Percentiles rank a stretch among this genome's conserved stretches.
Evolutionary conservation across 805 yeast genomes (phyloP).

Genomic region (Wickerhamomyces alni): DNA sequence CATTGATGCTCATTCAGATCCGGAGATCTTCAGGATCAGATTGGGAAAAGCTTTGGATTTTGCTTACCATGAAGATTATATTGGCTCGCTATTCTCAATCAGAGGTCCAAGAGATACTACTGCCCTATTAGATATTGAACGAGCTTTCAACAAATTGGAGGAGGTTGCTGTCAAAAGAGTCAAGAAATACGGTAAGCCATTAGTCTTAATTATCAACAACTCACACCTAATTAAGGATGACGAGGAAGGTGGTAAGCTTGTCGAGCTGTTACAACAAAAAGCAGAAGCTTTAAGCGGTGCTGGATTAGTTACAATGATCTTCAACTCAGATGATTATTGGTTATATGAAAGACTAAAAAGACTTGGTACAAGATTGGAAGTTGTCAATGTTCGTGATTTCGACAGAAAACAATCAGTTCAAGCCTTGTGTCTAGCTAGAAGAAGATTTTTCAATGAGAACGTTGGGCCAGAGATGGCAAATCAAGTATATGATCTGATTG

Average conservation of each 20-base stretch:
- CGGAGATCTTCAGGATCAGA: conserved; percentile 72
- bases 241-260: conserved; percentile 63
- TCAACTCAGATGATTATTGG: conserved; percentile 86
- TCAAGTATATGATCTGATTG: conserved; percentile 60
- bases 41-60: conserved; percentile 72
- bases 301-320: conserved; percentile 42
- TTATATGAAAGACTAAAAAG: conserved; percentile 69
- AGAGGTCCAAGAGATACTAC: conserved; percentile 84
- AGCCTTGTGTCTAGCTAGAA: conserved; percentile 48
- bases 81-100: conserved; percentile 74
- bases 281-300: conserved; percentile 76
- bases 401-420: conserved; percentile 46
- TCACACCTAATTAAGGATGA: conserved; percentile 72
- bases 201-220: conserved; percentile 66
- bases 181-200: conserved; percentile 41
- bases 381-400: conserved; percentile 63
- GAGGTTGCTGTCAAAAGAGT: conserved; percentile 55
- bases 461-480: conserved; percentile 38
- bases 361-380: conserved; percentile 69
- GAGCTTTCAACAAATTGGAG: conserved; percentile 74
- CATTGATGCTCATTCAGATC: conserved; percentile 81
- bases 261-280: conserved; percentile 75
- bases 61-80: conserved; percentile 73
- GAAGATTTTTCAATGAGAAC: conserved; percentile 32
- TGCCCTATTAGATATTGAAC: conserved; percentile 72